Percentiles rank a stretch among this genome's conserved stretches.
Evolutionary conservation across 805 yeast genomes (phyloP).

Genomic region (Danielia oregonensis): DNA sequence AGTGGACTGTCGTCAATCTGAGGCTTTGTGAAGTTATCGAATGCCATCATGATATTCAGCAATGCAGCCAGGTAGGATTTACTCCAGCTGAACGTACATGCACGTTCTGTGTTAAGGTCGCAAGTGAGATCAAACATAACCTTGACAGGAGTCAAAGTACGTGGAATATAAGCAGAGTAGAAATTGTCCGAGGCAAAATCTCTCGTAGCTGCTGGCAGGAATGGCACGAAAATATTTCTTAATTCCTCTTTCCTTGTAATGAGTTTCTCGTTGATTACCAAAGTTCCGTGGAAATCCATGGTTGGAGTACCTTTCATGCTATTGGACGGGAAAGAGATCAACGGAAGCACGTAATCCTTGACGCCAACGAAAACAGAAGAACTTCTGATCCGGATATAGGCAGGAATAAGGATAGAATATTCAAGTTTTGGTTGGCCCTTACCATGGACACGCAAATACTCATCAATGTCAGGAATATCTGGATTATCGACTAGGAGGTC

Average conservation of each 20-base stretch:
- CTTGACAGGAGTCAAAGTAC: constrained; percentile 64
- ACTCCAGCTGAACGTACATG: constrained; percentile 61
- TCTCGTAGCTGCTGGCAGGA: constrained; percentile 44
- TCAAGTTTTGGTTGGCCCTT: constrained; percentile 51
- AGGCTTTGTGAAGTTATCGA: constrained; percentile 45
- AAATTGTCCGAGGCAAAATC: constrained; percentile 37
- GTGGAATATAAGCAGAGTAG: constrained; percentile 53
- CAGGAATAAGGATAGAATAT: constrained; percentile 55
- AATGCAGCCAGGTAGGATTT: constrained; percentile 60
- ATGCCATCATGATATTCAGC: constrained; percentile 43
- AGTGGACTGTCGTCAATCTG: constrained; percentile 42
- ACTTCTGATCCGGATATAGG: constrained; percentile 37
- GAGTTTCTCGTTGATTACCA: constrained; percentile 58
- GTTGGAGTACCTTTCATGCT: constrained; percentile 22
- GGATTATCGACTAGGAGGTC: constrained; percentile 28
- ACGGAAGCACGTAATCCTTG: constrained; percentile 41
- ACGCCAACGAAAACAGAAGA: constrained; percentile 12
- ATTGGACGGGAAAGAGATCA: constrained; percentile 46
- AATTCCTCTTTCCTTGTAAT: constrained; percentile 39
- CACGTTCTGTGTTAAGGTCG: constrained; percentile 39
- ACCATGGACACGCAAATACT: constrained; percentile 32
- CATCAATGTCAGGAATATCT: constrained; percentile 30
- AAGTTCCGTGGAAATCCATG: constrained; percentile 37
- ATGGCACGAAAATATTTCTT: constrained; percentile 52
- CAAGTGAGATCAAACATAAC: constrained; percentile 48